Evolutionary conservation across 306 rosid species (phyloP).

Genomic region (Dalbergia cultrata): DNA sequence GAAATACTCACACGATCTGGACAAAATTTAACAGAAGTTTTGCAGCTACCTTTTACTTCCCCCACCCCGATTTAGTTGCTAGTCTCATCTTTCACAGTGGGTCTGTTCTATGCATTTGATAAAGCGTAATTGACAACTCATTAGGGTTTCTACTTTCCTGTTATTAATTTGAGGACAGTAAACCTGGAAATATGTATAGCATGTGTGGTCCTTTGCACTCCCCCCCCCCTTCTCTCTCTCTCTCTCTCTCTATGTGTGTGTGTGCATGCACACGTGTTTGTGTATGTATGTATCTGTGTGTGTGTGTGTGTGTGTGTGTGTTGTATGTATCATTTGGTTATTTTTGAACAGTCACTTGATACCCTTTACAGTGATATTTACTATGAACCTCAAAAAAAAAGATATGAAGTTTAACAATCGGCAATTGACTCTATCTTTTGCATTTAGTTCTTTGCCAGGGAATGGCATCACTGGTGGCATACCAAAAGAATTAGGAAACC

Average conservation of each 20-base stretch:
- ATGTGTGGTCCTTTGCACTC: not conserved
- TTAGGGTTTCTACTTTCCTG: conserved; percentile 17
- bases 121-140: not conserved
- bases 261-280: not conserved
- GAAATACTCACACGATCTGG: not conserved
- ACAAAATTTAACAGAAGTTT: not conserved
- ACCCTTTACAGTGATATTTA: not conserved
- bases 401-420: not conserved
- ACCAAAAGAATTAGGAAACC: conserved; percentile 79
- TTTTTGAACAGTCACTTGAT: conserved; percentile 9
- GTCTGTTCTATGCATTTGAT: conserved; percentile 22
- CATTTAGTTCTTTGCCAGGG: conserved; percentile 77
- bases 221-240: not conserved
- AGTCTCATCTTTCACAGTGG: conserved; percentile 32
- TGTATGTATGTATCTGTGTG: no score
- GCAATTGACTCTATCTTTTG: not conserved
- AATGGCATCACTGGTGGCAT: conserved; percentile 76
- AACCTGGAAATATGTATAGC: not conserved
- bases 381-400: not conserved
- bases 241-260: not conserved
- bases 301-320: not conserved
- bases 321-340: conserved; percentile 1
- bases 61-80: conserved; percentile 2
- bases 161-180: conserved; percentile 20
- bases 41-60: not conserved